phyloP scores from a whole-genome alignment of 305 asterid species.

The Solanum hybrid region DNA sequence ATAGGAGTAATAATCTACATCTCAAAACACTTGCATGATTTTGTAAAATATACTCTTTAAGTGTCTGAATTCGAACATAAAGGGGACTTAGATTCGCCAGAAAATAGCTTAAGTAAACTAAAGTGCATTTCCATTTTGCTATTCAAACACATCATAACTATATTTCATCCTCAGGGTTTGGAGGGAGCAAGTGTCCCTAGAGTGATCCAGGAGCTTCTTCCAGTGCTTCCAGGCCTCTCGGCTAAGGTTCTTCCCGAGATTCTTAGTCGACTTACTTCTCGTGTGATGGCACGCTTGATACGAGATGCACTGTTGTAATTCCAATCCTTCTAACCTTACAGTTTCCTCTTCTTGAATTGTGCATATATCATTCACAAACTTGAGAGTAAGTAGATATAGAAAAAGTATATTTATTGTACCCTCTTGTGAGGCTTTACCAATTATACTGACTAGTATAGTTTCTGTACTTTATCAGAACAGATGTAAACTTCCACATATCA shows the following conservation, averaged over 20 bases:
- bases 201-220: conserved; percentile 83
- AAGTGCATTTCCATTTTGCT: neutral
- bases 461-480: neutral
- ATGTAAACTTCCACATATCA: neutral
- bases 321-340: neutral
- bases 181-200: conserved; percentile 62
- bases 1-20: neutral
- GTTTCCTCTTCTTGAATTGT: conserved; percentile 12
- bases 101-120: neutral
- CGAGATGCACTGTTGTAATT: conserved; percentile 51
- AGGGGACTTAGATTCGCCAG: neutral
- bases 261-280: conserved; percentile 66
- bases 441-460: neutral
- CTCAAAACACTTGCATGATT: neutral
- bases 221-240: conserved; percentile 81
- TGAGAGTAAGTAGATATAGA: neutral
- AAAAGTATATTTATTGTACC: neutral
- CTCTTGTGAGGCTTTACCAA: neutral
- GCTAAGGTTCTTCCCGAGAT: conserved; percentile 85
- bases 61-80: neutral
- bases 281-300: conserved; percentile 70
- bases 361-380: conserved; percentile 6
- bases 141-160: conserved; percentile 2
- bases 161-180: conserved; percentile 7
- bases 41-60: neutral